Evolutionary conservation across 345 rosid genomes (phyloP).

Genomic region (Linum trigynum): DNA sequence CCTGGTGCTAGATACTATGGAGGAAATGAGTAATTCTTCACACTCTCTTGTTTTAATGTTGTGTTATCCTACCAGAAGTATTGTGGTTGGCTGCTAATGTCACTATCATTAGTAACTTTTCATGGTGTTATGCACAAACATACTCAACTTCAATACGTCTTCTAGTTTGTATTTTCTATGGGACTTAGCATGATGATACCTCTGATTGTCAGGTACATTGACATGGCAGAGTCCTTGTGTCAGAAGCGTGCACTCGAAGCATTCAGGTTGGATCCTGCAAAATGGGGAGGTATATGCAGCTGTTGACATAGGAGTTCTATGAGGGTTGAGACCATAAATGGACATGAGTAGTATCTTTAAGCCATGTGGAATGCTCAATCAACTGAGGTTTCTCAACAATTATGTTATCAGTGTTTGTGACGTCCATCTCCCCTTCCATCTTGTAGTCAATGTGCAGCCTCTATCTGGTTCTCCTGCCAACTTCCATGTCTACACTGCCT

Average conservation of each 20-base stretch:
- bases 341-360: neutral
- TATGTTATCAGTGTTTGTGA: conserved; percentile 2
- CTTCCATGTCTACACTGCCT: conserved; percentile 92
- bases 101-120: neutral
- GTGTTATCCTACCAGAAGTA: neutral
- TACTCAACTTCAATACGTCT: too few species aligned
- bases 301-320: neutral
- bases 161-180: neutral
- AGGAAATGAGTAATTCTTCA: conserved; percentile 81
- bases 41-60: neutral
- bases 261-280: conserved; percentile 84
- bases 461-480: conserved; percentile 96
- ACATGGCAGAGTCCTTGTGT: conserved; percentile 94
- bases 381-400: neutral
- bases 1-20: conserved; percentile 99
- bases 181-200: conserved; percentile 11
- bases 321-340: conserved; percentile 2
- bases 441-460: conserved; percentile 90
- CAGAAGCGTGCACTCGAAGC: conserved; percentile 97
- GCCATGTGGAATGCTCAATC: neutral
- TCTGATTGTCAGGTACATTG: conserved; percentile 62
- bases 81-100: neutral
- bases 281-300: conserved; percentile 81
- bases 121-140: neutral
- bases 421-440: conserved; percentile 13